Conservation (phyloP, 2,329 filamentous ascomycete species). For the Xylariomycetidae sp. region DNA sequence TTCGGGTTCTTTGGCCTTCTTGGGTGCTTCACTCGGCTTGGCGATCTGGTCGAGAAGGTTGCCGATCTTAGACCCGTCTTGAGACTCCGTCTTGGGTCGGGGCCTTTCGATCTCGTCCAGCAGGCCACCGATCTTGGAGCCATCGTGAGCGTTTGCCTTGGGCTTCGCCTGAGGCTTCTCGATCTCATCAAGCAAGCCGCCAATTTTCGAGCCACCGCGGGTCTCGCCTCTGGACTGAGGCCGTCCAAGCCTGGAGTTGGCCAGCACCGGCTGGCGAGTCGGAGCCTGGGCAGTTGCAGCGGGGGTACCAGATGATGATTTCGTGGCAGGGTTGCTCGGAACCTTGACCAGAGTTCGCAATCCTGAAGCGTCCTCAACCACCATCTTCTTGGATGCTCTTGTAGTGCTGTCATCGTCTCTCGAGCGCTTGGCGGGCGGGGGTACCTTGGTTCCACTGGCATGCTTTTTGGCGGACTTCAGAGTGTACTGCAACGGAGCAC, state of each 20-base stretch:
- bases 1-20: conserved; percentile 34
- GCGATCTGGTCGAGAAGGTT: conserved; percentile 46
- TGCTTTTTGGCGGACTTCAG: conserved; percentile 18
- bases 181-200: conserved; percentile 47
- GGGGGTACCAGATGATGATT: conserved; percentile 12
- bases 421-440: conserved; percentile 27
- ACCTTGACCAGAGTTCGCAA: too few species aligned
- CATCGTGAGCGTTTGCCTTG: conserved; percentile 28
- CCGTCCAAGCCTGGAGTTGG: too few species aligned
- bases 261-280: too few species aligned
- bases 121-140: conserved; percentile 49
- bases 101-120: conserved; percentile 45
- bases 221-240: conserved; percentile 37
- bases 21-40: conserved; percentile 45
- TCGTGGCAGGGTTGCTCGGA: conserved; percentile 28
- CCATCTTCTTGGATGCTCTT: conserved; percentile 33
- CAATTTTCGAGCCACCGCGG: conserved; percentile 41
- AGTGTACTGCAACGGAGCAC: conserved; percentile 19
- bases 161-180: conserved; percentile 46
- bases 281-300: conserved; percentile 2
- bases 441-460: conserved; percentile 9
- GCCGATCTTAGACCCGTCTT: conserved; percentile 45
- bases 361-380: conserved; percentile 25
- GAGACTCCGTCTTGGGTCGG: conserved; percentile 42
- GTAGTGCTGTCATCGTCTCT: conserved; percentile 34